Evolutionary conservation across 768 basidiomycete genomes (phyloP).

Genomic region (Xerocomellus intermedius): DNA sequence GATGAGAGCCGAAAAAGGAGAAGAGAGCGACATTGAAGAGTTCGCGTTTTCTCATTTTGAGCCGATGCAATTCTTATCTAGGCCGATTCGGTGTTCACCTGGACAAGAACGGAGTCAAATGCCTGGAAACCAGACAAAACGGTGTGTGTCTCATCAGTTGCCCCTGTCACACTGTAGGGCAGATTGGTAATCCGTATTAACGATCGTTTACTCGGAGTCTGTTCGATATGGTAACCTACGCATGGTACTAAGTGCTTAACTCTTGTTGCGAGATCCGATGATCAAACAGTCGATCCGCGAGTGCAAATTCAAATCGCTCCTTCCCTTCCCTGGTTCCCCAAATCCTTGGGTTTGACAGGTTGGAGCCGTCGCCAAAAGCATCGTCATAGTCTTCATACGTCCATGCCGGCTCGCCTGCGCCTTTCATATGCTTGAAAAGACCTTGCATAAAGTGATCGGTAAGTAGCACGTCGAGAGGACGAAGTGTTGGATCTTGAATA

Average conservation of each 20-base stretch:
- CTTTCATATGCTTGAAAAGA: background rate
- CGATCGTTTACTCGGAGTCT: background rate
- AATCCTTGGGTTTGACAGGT: background rate
- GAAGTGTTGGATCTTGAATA: background rate
- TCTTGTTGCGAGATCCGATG: background rate
- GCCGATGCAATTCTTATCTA: conserved; percentile 16
- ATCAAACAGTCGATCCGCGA: background rate
- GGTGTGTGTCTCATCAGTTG: conserved; percentile 8
- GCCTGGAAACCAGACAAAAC: conserved; percentile 3
- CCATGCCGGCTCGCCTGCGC: background rate
- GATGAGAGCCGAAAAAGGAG: conserved; percentile 15
- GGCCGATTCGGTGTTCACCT: conserved; percentile 5
- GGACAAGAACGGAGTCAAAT: conserved; percentile 8
- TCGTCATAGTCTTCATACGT: background rate
- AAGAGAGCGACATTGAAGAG: conserved; percentile 15
- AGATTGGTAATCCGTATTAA: background rate
- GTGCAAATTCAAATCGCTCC: background rate
- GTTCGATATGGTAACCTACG: background rate
- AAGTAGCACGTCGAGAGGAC: background rate
- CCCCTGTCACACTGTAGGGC: conserved; percentile 5
- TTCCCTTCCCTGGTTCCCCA: background rate
- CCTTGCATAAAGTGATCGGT: background rate
- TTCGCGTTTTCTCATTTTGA: conserved; percentile 3
- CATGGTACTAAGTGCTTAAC: too few relatives aligned
- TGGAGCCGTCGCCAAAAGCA: background rate